Base-by-base conservation (phyloP, 345 rosid genomes). In the Stellera chamaejasme region DNA sequence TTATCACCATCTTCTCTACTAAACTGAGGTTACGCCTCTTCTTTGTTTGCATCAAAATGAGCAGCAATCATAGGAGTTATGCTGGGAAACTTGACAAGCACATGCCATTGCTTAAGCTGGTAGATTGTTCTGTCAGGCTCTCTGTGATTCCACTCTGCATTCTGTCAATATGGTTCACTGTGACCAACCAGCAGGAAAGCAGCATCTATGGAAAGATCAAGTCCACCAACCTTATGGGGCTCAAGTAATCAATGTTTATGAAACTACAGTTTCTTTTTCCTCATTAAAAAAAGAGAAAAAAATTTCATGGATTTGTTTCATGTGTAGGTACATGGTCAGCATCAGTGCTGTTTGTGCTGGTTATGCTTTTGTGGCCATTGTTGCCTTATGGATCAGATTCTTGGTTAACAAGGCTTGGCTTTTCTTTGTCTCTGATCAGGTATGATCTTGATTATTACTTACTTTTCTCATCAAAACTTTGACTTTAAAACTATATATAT, bases 351-450 rank as follows among this genome's bases (percentile, higher is more conserved):
- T 82, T 32, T 71, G 73, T 76, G 89, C 72, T 45, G 70, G 61
- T 28, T 92, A 88, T 84, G 96, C 97, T 69, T 47, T 82, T 60
- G 42, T 75, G 57, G 82, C 95, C 32, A 71, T 69, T 45, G 12
- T 75, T 10, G 79, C 74, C 60, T 66, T 78, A 32, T 82, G 95
- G 85, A 52, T 88, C 75, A 72, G 52, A 48, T 68, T 68, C 72
- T 64, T 84, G 13, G 83, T 64, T 46, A 32, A 80, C 59, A 82
- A 73, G 79, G 82, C 85, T 36, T 89, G 99, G 97, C 57, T 89
- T 28, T 76, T 87, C 79, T 93, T 89, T 63, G 52, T 84, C 71
- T 76, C 91, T 54, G 99, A 93, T 66, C 96, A 93, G 96, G 99
- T 92, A 66, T 25, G 12, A n/a, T 10, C 2, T 45, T 15, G 10